Base-by-base conservation (phyloP, 805 yeast genomes). In the Wickerhamiella shivajii region DNA sequence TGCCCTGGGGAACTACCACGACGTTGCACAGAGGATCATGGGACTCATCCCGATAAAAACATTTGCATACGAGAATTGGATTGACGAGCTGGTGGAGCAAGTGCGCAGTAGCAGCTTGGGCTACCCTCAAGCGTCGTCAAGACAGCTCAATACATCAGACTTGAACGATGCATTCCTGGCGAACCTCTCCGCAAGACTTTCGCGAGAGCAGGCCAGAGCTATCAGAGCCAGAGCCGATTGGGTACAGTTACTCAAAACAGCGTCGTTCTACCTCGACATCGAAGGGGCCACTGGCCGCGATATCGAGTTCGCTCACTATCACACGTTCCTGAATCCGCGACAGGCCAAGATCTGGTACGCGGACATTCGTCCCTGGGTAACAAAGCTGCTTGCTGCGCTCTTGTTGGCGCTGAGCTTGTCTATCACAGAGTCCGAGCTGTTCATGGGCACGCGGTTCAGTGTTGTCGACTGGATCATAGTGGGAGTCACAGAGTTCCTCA, bases 341-440 rank as follows among this genome's bases (percentile, higher is more conserved):
- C 28, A 60, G 10, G 63, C 60, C 27, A 71, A 53, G 39, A 40
- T 53, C 25, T 55, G 59, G 33, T 58, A 64, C 41, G 56, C 64
- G 37, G 60, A 56, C 29, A 29, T 69, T 7, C 49, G 60, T 6
- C 84, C 85, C 0, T 29, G 52, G 5, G 25, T 59, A 1, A 63
- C 65, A 27, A 56, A 70, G n/a, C 14, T 63, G 0, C 39, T 57
- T 13, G 64, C 80, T 0, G 35, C 65, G 0, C 10, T 62, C 0
- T 46, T 75, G 13, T 60, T 60, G 9, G 26, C 47, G 0, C 44
- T 68, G 5, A 69, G 85, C 0, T 50, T 71, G 5, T 47, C 71
- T 2, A 57, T 81, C 3, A 62, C 76, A n/a, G 73, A 77, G 56
- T 74, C 85, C 13, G 93, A 81, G 48, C 56, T 76, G 22, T 63